Percentiles rank a stretch among this genome's conserved stretches.
phyloP scores from a whole-genome alignment of 306 rosid genomes.

The Inga leiocalycina region DNA sequence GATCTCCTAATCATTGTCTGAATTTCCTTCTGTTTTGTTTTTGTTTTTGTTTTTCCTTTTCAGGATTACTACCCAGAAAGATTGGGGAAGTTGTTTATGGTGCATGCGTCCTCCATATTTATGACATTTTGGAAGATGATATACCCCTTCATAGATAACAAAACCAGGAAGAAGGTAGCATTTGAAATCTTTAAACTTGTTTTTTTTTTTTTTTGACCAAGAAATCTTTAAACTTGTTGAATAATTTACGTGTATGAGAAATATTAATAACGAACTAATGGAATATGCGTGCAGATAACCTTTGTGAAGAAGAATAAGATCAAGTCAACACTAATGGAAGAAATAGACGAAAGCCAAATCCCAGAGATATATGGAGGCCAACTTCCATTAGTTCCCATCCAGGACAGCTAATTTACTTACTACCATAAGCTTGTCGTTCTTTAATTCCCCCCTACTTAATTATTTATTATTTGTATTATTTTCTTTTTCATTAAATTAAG shows the following conservation, averaged over 20 bases:
- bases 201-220: no score
- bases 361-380: slow-evolving; percentile 73
- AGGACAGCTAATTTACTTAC: slow-evolving; percentile 47
- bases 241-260: slow-evolving; percentile 1
- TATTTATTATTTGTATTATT: slow-evolving; percentile 9
- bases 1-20: not conserved
- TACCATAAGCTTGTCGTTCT: not conserved
- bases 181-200: not conserved
- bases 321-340: slow-evolving; percentile 59
- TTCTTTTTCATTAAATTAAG: slow-evolving; percentile 7
- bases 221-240: slow-evolving; percentile 1
- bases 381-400: slow-evolving; percentile 66
- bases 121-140: slow-evolving; percentile 65
- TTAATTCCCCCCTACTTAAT: not conserved
- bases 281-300: slow-evolving; percentile 51
- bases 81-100: slow-evolving; percentile 55
- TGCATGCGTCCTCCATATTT: slow-evolving; percentile 59
- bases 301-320: slow-evolving; percentile 66
- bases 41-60: not conserved
- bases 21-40: not conserved
- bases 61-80: slow-evolving; percentile 71
- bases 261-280: not conserved
- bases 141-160: slow-evolving; percentile 60
- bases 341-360: slow-evolving; percentile 79
- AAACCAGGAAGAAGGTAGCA: slow-evolving; percentile 65